Evolutionary conservation across 164 flowering plant species (phyloP), one percentile per base, ranked within the genome.

Genomic region (Dillenia turbinata): DNA sequence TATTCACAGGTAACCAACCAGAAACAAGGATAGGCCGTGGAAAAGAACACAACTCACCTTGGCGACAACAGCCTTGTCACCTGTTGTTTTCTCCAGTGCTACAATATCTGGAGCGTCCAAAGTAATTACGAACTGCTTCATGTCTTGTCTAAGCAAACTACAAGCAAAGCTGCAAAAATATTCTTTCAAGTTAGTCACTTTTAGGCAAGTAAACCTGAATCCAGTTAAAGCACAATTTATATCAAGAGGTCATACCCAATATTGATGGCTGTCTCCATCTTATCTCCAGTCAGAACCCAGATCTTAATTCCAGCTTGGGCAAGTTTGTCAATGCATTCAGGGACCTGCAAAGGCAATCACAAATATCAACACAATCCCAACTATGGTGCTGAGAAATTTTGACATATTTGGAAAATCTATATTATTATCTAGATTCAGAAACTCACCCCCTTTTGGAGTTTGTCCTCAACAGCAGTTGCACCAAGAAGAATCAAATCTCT

Each of bases 381-480:
- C 40, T 33, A 33, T 33, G 6, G 7, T 4, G 7, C 6, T 33
- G 40, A 33, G 40, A 33, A 33, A 33, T 33, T 33, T 33, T 33
- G 6, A 33, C 7, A 33, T 4, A 33, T 26, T 26, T 33, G 40
- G 40, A 33, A 33, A 4, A 33, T n/a, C 9, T 17, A 49, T 44
- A 57, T 43, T 12, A 16, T 7, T 9, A 33, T 33, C 40, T 33
- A 33, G 40, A 33, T 52, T 56, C 19, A 52, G 66, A 50, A 61
- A 75, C 92, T 46, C 56, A 94, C 99, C 97, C 99, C 99, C 53
- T 79, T 73, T 78, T 95, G 99, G 47, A 95, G 90, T 73, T 89
- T 95, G 82, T 95, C 99, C 80, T 95, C 99, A 47, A 95, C 99
- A 57, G 97, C 99, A 44, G 99, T 92, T 15, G 97, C 93, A 60